These are phyloP conservation scores for Pleurotus tuoliensis DNA, from an alignment of 768 basidiomycete genomes.

Conservation along the genomic window DNA sequence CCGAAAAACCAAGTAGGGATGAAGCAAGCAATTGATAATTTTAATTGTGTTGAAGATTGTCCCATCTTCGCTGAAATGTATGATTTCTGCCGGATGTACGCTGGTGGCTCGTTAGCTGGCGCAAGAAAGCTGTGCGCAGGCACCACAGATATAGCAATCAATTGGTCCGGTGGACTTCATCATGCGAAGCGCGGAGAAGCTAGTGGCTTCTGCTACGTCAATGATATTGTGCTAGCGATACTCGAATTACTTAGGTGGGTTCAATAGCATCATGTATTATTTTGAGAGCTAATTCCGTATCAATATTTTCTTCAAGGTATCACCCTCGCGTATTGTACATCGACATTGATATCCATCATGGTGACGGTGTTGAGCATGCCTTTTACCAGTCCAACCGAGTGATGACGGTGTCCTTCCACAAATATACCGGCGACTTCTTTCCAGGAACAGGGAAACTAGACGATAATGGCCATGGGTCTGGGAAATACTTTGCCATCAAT, in stretches of 20 bases:
- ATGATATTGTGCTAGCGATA: conserved; percentile 94
- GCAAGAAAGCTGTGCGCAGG: conserved; percentile 85
- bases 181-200: conserved; percentile 98
- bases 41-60: conserved; percentile 97
- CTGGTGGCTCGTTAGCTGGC: conserved; percentile 88
- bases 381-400: conserved; percentile 99
- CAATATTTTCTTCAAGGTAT: conserved; percentile 48
- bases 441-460: conserved; percentile 95
- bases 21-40: conserved; percentile 75
- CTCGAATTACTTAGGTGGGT: conserved; percentile 82
- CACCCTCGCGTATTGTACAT: conserved; percentile 95
- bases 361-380: conserved; percentile 96
- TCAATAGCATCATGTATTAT: background rate
- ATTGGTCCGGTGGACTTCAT: conserved; percentile 98
- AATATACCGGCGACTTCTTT: conserved; percentile 98
- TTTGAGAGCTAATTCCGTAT: background rate
- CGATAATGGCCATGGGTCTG: conserved; percentile 83
- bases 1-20: conserved; percentile 68
- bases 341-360: conserved; percentile 99
- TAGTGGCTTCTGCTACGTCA: conserved; percentile 97
- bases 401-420: conserved; percentile 98
- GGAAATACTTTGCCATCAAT: conserved; percentile 94
- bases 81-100: conserved; percentile 91
- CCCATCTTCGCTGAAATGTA: conserved; percentile 95
- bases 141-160: conserved; percentile 93